These are phyloP conservation scores for Hansenula lynferdii DNA, from an alignment of 1,139 yeast species.

Conservation along the genomic window DNA sequence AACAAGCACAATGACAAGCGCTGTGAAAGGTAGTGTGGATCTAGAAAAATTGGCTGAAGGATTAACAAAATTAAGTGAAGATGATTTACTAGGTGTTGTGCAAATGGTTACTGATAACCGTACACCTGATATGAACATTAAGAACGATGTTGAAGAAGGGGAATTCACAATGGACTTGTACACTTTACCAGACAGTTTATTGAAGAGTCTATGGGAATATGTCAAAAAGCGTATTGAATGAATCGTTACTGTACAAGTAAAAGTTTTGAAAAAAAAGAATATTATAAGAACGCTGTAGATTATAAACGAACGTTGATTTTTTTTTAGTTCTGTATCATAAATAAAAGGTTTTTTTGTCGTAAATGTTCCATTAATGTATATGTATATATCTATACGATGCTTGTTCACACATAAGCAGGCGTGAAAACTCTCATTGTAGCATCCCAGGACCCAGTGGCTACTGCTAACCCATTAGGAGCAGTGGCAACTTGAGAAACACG, in stretches of 20 bases:
- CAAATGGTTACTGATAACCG: slow-evolving; percentile 98
- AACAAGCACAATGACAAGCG: slow-evolving; percentile 24
- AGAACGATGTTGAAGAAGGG: slow-evolving; percentile 94
- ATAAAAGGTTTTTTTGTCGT: no score
- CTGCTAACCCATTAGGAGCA: slow-evolving; percentile 71
- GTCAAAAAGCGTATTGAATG: slow-evolving; percentile 50
- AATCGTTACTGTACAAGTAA: slow-evolving; percentile 50
- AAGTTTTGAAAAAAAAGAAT: neutral
- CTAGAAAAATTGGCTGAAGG: slow-evolving; percentile 89
- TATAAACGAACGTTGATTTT: neutral
- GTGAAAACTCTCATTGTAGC: slow-evolving; percentile 64
- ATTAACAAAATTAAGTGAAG: slow-evolving; percentile 82
- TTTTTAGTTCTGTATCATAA: no score
- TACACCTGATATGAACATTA: slow-evolving; percentile 93
- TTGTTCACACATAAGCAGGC: slow-evolving; percentile 27
- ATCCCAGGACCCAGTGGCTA: slow-evolving; percentile 73
- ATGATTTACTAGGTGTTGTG: slow-evolving; percentile 89
- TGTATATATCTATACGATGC: neutral
- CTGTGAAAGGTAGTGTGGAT: slow-evolving; percentile 71
- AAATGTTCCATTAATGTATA: no score
- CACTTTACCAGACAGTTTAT: slow-evolving; percentile 87
- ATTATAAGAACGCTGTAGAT: slow-evolving; percentile 38
- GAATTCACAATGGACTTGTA: slow-evolving; percentile 96
- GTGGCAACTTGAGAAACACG: slow-evolving; percentile 60
- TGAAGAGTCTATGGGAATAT: slow-evolving; percentile 93